Evolutionary conservation across 1,284 basidiomycete species (phyloP).

Genomic region (Rhodotorula sp.): DNA sequence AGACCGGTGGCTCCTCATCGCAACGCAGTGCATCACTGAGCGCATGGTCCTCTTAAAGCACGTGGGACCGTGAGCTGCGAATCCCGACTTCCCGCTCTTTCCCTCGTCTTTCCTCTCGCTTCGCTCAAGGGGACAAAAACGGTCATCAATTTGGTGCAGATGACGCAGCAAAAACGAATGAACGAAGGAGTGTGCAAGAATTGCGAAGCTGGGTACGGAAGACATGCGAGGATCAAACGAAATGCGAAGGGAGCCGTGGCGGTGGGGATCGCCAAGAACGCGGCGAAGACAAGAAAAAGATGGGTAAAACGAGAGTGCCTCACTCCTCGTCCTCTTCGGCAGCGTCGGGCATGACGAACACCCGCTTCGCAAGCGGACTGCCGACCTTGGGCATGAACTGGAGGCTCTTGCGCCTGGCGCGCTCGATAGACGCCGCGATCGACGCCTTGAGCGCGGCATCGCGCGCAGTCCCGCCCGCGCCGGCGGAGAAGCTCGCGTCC

Average conservation of each 20-base stretch:
- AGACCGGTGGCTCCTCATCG: background rate
- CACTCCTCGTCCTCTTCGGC: slow-evolving; percentile 29
- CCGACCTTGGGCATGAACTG: slow-evolving; percentile 44
- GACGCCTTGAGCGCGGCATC: slow-evolving; percentile 30
- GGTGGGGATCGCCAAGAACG: background rate
- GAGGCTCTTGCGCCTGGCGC: slow-evolving; percentile 37
- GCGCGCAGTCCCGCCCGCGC: background rate
- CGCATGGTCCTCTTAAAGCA: too few relatives aligned
- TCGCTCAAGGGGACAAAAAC: too few relatives aligned
- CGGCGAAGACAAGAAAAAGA: background rate
- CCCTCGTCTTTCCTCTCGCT: too few relatives aligned
- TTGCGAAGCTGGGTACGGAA: background rate
- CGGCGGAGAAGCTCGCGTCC: background rate
- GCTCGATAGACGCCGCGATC: slow-evolving; percentile 40
- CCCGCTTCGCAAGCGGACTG: slow-evolving; percentile 41
- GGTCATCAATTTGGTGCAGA: too few relatives aligned
- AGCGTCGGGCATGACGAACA: slow-evolving; percentile 32
- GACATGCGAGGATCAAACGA: background rate
- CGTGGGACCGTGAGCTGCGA: too few relatives aligned
- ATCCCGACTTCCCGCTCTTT: too few relatives aligned
- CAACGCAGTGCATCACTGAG: too few relatives aligned
- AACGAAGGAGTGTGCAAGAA: background rate
- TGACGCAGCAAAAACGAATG: too few relatives aligned
- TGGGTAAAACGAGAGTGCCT: background rate
- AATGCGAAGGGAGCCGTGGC: background rate